Base-by-base conservation (phyloP, 2,329 filamentous ascomycete species). In the Furcasterigmium furcatum region DNA sequence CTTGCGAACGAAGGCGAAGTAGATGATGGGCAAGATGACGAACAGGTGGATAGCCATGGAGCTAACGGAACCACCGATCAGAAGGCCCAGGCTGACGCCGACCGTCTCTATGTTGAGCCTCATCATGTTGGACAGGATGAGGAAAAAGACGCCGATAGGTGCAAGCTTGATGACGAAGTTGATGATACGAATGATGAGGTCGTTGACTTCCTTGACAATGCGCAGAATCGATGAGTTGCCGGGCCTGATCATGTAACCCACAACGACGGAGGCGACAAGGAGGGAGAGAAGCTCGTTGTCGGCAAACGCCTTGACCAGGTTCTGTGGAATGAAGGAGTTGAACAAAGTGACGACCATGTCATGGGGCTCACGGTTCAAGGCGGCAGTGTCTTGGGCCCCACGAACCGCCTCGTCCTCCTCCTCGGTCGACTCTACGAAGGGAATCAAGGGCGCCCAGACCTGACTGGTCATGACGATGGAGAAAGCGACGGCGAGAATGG, bases 141-240 rank as follows among this genome's bases (percentile, higher is more conserved):
- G 60, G 59, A 73, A 77, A 59, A 79, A 79, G 44, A 79, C 73
- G 52, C 74, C 74, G 24, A 76, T 62, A 2, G 75, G 74, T 0
- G 74, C 74, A 6, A 70, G 47, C 46, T 72, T 62, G 58, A 78
- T 77, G 25, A 78, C 60, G 39, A 68, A 70, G 2, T 63, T 70
- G 49, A 77, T 74, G 51, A 75, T 58, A 25, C 60, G 62, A 45
- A 66, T 68, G 47, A 77, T 66, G 45, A 79, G 68, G 14, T 58
- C 58, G 49, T 79, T 74, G 29, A 79, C 59, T 54, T 79, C 75
- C 22, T 65, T 63, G 4, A 71, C 58, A 0, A 68, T 69, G 19
- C 64, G 62, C 27, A 77, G 54, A 16, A 79, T 60, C 5, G 64
- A 59, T 1, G 63, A 66, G 1, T 50, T 46, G 32, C 51, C 54